Percentiles rank a stretch among this genome's conserved stretches.
These are phyloP conservation scores for Phytophthora chlamydospora DNA, from an alignment of 352 stramenopile genomes.

Conservation along the genomic window DNA sequence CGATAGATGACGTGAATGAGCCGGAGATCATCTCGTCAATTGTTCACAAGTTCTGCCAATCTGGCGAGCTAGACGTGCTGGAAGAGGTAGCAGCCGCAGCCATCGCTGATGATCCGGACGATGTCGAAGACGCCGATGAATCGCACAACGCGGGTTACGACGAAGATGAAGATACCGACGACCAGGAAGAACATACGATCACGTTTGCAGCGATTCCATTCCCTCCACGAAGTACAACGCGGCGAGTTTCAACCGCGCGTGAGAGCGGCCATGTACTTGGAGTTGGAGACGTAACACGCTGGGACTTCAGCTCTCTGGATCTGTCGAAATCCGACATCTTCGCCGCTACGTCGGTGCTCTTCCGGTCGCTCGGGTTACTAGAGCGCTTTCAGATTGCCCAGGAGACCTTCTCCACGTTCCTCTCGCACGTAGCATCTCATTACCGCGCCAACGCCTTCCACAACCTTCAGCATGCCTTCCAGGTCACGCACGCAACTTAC, in stretches of 20 bases:
- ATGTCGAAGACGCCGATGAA: constrained; percentile 28
- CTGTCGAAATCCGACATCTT: constrained; percentile 61
- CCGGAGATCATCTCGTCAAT: constrained; percentile 63
- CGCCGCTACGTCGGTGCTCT: constrained; percentile 52
- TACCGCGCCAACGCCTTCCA: constrained; percentile 78
- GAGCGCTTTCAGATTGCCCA: constrained; percentile 56
- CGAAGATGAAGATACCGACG: constrained; percentile 7
- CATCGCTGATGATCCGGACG: constrained; percentile 31
- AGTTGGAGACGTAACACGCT: constrained; percentile 52
- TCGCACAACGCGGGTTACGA: constrained; percentile 6
- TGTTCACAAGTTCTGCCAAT: constrained; percentile 67
- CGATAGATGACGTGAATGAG: constrained; percentile 47
- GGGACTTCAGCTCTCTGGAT: constrained; percentile 63
- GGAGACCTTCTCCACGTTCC: constrained; percentile 64
- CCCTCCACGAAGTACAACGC: constrained; percentile 10
- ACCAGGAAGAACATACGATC: constrained; percentile 10
- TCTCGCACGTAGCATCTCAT: constrained; percentile 58
- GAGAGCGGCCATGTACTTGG: constrained; percentile 44
- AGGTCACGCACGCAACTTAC: constrained; percentile 66
- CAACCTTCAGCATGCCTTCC: constrained; percentile 79
- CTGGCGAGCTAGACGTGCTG: constrained; percentile 48
- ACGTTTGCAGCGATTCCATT: constrained; percentile 23
- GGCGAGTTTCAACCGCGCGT: constrained; percentile 23
- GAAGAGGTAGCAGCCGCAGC: constrained; percentile 33
- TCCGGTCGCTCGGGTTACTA: constrained; percentile 58